These are phyloP conservation scores for Cercospora beticola DNA, from an alignment of 2,329 filamentous ascomycete species.

Conservation along the genomic window DNA sequence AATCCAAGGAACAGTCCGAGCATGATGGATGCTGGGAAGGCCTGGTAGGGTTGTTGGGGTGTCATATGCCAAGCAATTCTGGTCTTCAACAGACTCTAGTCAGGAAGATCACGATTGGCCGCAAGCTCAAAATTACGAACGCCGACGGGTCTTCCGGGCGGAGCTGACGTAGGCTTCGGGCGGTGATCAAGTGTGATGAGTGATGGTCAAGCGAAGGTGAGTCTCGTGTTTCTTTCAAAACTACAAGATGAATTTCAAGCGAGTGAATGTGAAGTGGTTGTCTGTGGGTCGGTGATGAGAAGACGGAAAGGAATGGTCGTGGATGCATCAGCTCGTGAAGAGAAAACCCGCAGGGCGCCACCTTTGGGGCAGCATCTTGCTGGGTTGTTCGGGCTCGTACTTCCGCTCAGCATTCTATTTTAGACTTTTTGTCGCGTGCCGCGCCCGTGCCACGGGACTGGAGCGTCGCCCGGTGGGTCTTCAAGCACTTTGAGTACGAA, in stretches of 20 bases:
- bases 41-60: constrained; percentile 1
- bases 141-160: not conserved
- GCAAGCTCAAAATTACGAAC: not conserved
- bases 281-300: not conserved
- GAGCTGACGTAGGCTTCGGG: not conserved
- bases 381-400: not conserved
- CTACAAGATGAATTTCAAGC: not conserved
- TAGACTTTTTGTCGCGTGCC: not conserved
- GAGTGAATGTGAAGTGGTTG: not conserved
- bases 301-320: not conserved
- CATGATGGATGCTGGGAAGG: constrained; percentile 25
- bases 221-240: not conserved
- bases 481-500: not conserved
- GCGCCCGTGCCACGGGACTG: not conserved
- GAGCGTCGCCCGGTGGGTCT: not conserved
- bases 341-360: not conserved
- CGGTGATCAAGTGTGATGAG: not conserved
- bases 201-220: not conserved
- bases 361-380: not conserved
- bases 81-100: not conserved
- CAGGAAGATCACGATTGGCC: not conserved
- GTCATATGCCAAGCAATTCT: constrained; percentile 12
- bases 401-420: not conserved
- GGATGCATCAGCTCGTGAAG: not conserved
- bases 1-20: constrained; percentile 35